Base-by-base conservation (phyloP, 331 rosid species). In the Malus hybrid region DNA sequence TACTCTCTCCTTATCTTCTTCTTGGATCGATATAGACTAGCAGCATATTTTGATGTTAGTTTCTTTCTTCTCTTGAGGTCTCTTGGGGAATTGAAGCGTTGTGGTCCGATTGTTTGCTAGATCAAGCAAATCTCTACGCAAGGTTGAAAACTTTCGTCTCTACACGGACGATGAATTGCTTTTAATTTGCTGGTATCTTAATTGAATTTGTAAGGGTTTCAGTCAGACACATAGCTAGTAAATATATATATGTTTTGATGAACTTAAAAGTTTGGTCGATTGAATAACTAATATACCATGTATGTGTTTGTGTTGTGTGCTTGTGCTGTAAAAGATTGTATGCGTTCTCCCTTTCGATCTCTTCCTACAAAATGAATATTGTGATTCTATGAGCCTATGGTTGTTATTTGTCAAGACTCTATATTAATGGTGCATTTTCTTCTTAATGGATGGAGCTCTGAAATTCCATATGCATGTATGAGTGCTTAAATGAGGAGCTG, bases 41-140 rank as follows among this genome's bases (percentile, higher is more conserved):
- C 70, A 26, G 32, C 74, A 18, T 7, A 28, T 42, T 67, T 20
- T 50, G 61, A 30, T 33, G 33, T 36, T 32, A 10, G 26, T 57
- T 77, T 36, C 29, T 71, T 52, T 75, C 78, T 83, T 73, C 85
- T 84, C 74, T 87, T 88, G 79, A 82, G 26, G 8, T 70, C 33
- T 77, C 84, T 84, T 82, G 80, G 94, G 95, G 97, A 91, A 91
- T 91, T 80, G 97, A 91, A 91, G 97, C 91, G 72, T 81, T 58
- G 20, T 65, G 97, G 97, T 91, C 97, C 97, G 97, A 90, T 70
- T 81, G 61, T 85, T 81, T 79, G 85, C 87, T 86, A 80, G 79
- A 85, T 89, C 88, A 73, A 89, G 81, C 88, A 83, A 74, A 68
- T 75, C 77, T 75, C 63, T 20, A 48, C 6, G 55, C 66, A 14